Evolutionary conservation across 2,329 filamentous ascomycete genomes (phyloP).

Genomic region (Didymosphaeria variabile): DNA sequence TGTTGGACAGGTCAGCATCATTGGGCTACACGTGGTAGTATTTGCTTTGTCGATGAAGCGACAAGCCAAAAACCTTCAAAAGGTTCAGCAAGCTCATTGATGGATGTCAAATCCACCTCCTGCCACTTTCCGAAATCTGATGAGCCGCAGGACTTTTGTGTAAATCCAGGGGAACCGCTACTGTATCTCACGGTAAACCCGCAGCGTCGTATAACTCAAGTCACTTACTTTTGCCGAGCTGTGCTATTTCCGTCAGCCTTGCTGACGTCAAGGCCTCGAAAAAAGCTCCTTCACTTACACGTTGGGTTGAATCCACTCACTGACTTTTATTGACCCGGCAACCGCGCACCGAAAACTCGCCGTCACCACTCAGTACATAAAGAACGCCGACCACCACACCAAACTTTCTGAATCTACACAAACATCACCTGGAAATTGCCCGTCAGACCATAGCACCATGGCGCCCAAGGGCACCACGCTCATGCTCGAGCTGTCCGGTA

Average conservation of each 20-base stretch:
- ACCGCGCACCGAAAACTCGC: neutral
- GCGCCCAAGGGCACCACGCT: slow-evolving; percentile 8
- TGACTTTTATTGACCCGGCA: neutral
- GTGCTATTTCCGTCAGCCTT: neutral
- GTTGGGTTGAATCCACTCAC: neutral
- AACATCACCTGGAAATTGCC: neutral
- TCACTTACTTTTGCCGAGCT: neutral
- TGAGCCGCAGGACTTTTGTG: too few species aligned
- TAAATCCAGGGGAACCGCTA: too few species aligned
- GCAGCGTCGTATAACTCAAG: neutral
- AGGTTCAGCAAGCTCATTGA: too few species aligned
- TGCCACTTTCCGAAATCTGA: too few species aligned
- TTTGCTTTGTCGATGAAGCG: too few species aligned
- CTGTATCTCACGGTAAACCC: too few species aligned
- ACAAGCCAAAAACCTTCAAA: too few species aligned
- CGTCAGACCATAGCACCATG: neutral
- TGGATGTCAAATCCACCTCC: too few species aligned
- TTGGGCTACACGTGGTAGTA: too few species aligned
- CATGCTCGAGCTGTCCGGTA: slow-evolving; percentile 26
- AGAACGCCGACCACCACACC: neutral
- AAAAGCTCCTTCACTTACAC: neutral
- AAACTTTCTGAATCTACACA: neutral
- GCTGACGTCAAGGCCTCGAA: neutral
- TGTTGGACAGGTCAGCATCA: too few species aligned
- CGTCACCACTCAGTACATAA: slow-evolving; percentile 3